These are phyloP conservation scores for Amanita phalloides DNA, from an alignment of 768 basidiomycete genomes.

Conservation along the genomic window DNA sequence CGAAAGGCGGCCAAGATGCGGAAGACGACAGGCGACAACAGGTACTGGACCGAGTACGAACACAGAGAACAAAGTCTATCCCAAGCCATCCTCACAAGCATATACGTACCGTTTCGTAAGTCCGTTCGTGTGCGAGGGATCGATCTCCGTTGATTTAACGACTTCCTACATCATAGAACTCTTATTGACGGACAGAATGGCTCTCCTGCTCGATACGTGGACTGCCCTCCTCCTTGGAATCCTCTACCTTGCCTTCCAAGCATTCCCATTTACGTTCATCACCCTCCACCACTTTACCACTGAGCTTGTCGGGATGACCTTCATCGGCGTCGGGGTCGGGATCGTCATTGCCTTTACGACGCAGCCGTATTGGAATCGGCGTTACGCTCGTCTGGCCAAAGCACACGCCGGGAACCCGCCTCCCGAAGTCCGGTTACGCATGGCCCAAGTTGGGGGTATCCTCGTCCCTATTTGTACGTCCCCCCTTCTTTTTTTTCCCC, in stretches of 20 bases:
- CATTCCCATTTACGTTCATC: conserved; percentile 44
- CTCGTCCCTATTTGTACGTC: conserved; percentile 47
- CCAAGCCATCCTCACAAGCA: conserved; percentile 42
- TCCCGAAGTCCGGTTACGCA: conserved; percentile 54
- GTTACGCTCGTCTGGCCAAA: conserved; percentile 23
- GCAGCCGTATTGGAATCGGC: conserved; percentile 47
- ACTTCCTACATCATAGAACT: conserved; percentile 31
- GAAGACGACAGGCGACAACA: conserved; percentile 37
- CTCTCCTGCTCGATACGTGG: conserved; percentile 58
- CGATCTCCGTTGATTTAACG: not conserved
- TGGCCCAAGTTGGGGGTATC: conserved; percentile 60
- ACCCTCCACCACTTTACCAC: conserved; percentile 35
- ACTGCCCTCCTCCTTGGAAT: conserved; percentile 48
- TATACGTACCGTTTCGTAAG: conserved; percentile 66
- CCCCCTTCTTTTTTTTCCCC: conserved; percentile 34
- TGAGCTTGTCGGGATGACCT: conserved; percentile 43
- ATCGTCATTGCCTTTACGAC: conserved; percentile 38
- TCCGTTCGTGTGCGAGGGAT: not conserved
- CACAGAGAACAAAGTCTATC: conserved; percentile 30
- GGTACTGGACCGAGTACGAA: conserved; percentile 55
- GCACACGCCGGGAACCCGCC: conserved; percentile 38
- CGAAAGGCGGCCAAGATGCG: conserved; percentile 51
- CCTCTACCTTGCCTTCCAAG: conserved; percentile 56
- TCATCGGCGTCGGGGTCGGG: conserved; percentile 52
- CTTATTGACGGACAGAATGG: conserved; percentile 63